phyloP scores from a whole-genome alignment of 495 filamentous ascomycete genomes.

The Aspergillus ellipticus region DNA sequence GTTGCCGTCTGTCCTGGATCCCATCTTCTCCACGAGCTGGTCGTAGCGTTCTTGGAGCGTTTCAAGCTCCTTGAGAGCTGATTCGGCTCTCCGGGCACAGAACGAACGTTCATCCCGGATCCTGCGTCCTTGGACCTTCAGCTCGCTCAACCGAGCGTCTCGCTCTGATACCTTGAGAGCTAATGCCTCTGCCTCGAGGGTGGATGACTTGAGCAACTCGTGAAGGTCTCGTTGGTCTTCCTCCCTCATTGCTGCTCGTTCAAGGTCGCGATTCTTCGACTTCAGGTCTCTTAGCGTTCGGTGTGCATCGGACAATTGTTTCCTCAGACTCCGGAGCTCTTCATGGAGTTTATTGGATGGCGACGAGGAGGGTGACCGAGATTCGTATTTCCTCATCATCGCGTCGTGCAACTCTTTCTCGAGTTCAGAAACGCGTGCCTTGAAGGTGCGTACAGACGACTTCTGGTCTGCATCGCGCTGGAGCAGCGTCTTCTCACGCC shows the following conservation, averaged over 20 bases:
- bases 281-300: slow-evolving; percentile 57
- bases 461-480: slow-evolving; percentile 62
- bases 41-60: slow-evolving; percentile 52
- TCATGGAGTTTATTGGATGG: slow-evolving; percentile 55
- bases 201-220: slow-evolving; percentile 62
- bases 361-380: slow-evolving; percentile 44
- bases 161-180: slow-evolving; percentile 53
- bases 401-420: slow-evolving; percentile 55
- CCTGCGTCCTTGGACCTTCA: slow-evolving; percentile 52
- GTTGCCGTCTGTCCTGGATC: slow-evolving; percentile 40
- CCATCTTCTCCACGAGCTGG: slow-evolving; percentile 44
- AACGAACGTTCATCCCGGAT: slow-evolving; percentile 58
- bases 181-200: slow-evolving; percentile 61
- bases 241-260: slow-evolving; percentile 44
- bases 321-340: slow-evolving; percentile 59
- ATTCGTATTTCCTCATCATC: slow-evolving; percentile 46
- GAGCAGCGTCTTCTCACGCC: slow-evolving; percentile 58
- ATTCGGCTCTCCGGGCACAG: slow-evolving; percentile 45
- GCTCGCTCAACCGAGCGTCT: slow-evolving; percentile 50
- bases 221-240: slow-evolving; percentile 66
- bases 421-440: slow-evolving; percentile 52
- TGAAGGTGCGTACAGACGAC: slow-evolving; percentile 47
- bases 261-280: slow-evolving; percentile 44
- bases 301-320: slow-evolving; percentile 60
- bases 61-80: slow-evolving; percentile 50